These are phyloP conservation scores for Podaxis sp. DNA, from an alignment of 768 basidiomycete species.

Conservation along the genomic window DNA sequence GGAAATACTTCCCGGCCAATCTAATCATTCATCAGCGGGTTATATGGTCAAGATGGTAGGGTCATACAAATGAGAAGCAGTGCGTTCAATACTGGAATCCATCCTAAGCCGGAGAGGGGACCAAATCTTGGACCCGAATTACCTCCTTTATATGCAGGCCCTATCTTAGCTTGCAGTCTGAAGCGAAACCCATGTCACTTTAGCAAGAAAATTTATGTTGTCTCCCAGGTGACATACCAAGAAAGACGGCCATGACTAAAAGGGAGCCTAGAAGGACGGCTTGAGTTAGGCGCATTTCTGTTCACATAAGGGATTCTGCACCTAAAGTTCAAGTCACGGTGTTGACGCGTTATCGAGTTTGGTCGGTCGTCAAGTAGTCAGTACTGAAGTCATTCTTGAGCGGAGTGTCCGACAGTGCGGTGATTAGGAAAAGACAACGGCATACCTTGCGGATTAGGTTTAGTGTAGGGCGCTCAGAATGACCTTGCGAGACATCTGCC, in stretches of 20 bases:
- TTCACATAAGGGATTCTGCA: not conserved
- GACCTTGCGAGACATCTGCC: no score
- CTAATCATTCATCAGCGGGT: not conserved
- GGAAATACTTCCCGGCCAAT: constrained; percentile 22
- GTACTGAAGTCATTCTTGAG: not conserved
- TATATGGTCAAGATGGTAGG: not conserved
- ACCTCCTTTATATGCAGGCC: not conserved
- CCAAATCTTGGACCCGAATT: not conserved
- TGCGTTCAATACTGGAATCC: not conserved
- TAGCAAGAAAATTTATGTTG: not conserved
- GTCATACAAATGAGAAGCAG: constrained; percentile 4
- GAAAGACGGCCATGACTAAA: not conserved
- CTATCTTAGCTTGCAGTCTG: not conserved
- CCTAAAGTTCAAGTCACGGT: not conserved
- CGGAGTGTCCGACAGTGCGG: not conserved
- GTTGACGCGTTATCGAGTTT: not conserved
- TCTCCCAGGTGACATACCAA: not conserved
- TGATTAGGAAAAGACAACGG: not conserved
- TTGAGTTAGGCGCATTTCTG: not conserved
- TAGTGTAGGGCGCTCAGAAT: no score
- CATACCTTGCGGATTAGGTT: no score
- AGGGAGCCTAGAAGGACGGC: not conserved
- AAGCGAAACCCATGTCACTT: not conserved
- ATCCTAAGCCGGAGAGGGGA: not conserved
- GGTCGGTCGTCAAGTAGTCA: not conserved